phyloP scores from a whole-genome alignment of 75 land plant species.

The Azolla pinnata region DNA sequence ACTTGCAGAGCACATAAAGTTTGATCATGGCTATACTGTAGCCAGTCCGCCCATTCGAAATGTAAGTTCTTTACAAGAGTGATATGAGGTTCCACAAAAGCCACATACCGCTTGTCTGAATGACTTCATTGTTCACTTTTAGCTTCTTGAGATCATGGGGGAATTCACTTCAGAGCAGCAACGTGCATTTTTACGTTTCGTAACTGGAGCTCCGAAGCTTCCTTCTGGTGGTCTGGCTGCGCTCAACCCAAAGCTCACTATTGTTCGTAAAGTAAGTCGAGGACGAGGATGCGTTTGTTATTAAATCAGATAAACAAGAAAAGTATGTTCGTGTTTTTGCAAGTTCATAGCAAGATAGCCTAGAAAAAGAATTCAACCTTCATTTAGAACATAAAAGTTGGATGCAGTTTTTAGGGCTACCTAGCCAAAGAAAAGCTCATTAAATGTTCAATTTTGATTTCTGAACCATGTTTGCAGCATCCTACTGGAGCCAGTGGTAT shows the following conservation, averaged over 20 bases:
- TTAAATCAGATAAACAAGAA: neutral
- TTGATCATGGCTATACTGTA: conserved; percentile 95
- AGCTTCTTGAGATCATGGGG: conserved; percentile 96
- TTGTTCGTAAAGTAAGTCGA: conserved; percentile 64
- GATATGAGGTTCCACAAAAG: neutral
- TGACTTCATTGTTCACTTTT: neutral
- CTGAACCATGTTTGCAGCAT: conserved; percentile 34
- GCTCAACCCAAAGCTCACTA: conserved; percentile 85
- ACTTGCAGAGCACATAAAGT: conserved; percentile 83
- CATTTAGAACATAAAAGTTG: too few relatives aligned
- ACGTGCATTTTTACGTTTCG: conserved; percentile 60
- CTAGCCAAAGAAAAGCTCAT: neutral
- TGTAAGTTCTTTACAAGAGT: conserved; percentile 33
- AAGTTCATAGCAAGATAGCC: too few relatives aligned
- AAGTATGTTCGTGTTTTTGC: neutral
- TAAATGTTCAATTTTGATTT: neutral
- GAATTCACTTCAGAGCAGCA: conserved; percentile 90
- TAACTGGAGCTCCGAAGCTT: conserved; percentile 66
- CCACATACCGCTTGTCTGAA: too few relatives aligned
- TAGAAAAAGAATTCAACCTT: too few relatives aligned
- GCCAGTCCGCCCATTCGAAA: conserved; percentile 76
- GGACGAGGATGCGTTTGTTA: neutral
- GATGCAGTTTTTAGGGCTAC: too few relatives aligned
- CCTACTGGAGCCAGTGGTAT: conserved; percentile 32
- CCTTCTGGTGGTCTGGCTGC: conserved; percentile 93